Conservation (phyloP, 148 eudicot species). For the Fallopia convolvulus region DNA sequence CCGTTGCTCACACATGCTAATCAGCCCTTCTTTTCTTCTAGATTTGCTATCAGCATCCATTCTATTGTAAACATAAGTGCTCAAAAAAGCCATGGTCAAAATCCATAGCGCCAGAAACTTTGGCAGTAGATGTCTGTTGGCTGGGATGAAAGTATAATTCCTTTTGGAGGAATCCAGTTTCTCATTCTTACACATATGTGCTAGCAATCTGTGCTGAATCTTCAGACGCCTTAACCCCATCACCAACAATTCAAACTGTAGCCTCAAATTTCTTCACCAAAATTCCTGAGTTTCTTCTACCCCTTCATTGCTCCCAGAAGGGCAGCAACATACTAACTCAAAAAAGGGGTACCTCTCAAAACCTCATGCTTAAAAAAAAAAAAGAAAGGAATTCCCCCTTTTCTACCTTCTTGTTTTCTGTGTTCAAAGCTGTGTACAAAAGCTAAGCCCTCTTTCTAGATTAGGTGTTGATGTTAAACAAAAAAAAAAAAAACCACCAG, state of each 20-base stretch:
- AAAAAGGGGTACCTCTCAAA: background rate
- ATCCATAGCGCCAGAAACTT: conserved; percentile 26
- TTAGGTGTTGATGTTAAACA: background rate
- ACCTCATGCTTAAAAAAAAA: background rate
- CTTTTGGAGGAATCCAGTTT: conserved; percentile 30
- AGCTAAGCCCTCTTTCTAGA: conserved; percentile 2
- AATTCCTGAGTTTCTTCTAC: background rate
- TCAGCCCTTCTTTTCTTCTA: conserved; percentile 42
- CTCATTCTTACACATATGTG: conserved; percentile 27
- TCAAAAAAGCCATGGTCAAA: conserved; percentile 13
- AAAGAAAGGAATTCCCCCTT: background rate
- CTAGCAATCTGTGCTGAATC: conserved; percentile 17
- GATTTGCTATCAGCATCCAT: conserved; percentile 33
- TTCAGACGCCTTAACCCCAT: conserved; percentile 31
- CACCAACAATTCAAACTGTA: conserved; percentile 2
- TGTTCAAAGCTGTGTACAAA: background rate
- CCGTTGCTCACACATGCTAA: conserved; percentile 55
- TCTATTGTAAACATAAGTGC: conserved; percentile 20
- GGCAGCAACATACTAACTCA: background rate
- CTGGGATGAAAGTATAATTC: conserved; percentile 24
- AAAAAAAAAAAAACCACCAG: background rate
- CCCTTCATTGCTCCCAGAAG: background rate
- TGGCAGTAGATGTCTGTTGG: conserved; percentile 17
- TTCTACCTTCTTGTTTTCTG: background rate
- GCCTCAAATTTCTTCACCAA: conserved; percentile 10